phyloP scores from a whole-genome alignment of 2,329 filamentous ascomycete genomes.

The Pleoardoris graminearum region DNA sequence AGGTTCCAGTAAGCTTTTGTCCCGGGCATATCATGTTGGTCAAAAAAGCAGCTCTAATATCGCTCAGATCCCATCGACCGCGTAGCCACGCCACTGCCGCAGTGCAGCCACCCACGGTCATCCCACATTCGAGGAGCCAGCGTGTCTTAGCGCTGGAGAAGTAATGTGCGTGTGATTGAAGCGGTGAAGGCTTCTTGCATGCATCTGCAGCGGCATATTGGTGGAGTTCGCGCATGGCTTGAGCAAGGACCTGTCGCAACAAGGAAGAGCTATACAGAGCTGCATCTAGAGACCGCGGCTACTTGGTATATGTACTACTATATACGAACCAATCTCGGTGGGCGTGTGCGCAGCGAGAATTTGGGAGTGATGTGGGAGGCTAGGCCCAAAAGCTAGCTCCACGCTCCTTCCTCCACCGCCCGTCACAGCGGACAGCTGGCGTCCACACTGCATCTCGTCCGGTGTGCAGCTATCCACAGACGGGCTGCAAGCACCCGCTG shows the following conservation, averaged over 20 bases:
- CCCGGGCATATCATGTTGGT: not conserved
- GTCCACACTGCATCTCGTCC: not conserved
- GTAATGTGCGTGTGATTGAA: not conserved
- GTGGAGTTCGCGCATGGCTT: not conserved
- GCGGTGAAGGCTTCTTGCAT: not conserved
- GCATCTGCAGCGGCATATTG: not conserved
- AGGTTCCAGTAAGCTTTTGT: not conserved
- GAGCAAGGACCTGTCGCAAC: not conserved
- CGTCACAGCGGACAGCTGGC: not conserved
- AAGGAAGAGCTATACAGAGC: not conserved
- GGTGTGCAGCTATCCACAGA: not conserved
- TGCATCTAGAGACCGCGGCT: not conserved
- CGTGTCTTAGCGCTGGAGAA: too few relatives aligned
- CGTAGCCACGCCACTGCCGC: not conserved
- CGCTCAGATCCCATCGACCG: not conserved
- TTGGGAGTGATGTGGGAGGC: too few relatives aligned
- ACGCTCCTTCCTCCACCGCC: not conserved
- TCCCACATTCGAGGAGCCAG: not conserved
- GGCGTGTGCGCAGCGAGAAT: too few relatives aligned
- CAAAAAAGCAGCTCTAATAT: not conserved
- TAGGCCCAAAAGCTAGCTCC: too few relatives aligned
- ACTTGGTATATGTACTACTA: not conserved
- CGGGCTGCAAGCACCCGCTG: slow-evolving; percentile 1
- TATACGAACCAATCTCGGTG: not conserved
- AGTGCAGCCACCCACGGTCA: not conserved